Conservation (phyloP, 768 basidiomycete species). For the Tylopilus felleus region DNA sequence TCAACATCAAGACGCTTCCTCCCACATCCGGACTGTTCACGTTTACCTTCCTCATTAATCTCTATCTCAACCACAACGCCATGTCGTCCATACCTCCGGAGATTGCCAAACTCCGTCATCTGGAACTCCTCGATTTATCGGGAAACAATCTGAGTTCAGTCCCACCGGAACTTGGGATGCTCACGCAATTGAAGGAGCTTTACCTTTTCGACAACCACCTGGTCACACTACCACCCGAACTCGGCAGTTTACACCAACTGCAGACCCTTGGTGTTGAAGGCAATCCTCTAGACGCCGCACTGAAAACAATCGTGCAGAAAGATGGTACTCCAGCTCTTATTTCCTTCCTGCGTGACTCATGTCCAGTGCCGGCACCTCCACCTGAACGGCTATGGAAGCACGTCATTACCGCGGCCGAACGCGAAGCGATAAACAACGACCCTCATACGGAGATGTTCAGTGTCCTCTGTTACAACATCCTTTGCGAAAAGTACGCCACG, state of each 20-base stretch:
- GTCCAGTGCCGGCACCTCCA: conserved; percentile 75
- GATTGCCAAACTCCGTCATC: conserved; percentile 78
- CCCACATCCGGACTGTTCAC: conserved; percentile 69
- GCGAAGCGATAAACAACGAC: conserved; percentile 58
- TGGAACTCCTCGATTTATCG: conserved; percentile 89
- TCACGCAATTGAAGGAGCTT: conserved; percentile 85
- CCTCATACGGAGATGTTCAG: conserved; percentile 72
- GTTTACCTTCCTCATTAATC: conserved; percentile 89
- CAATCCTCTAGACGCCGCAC: conserved; percentile 80
- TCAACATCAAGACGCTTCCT: conserved; percentile 88
- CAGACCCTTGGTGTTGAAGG: conserved; percentile 95
- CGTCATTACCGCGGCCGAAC: conserved; percentile 55
- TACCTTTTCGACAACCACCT: conserved; percentile 95
- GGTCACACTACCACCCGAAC: conserved; percentile 77
- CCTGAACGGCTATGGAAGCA: conserved; percentile 78
- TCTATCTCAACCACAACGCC: conserved; percentile 96
- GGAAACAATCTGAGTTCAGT: conserved; percentile 77
- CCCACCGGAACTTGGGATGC: conserved; percentile 87
- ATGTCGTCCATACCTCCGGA: conserved; percentile 75
- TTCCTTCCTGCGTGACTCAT: conserved; percentile 89
- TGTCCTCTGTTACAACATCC: conserved; percentile 88
- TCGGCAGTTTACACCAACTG: conserved; percentile 88
- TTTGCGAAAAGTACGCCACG: conserved; percentile 89
- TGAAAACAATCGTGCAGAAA: conserved; percentile 84
- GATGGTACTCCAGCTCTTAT: conserved; percentile 92